Evolutionary conservation across 345 rosid species (phyloP).

Genomic region (Crucihimalaya himalaica): DNA sequence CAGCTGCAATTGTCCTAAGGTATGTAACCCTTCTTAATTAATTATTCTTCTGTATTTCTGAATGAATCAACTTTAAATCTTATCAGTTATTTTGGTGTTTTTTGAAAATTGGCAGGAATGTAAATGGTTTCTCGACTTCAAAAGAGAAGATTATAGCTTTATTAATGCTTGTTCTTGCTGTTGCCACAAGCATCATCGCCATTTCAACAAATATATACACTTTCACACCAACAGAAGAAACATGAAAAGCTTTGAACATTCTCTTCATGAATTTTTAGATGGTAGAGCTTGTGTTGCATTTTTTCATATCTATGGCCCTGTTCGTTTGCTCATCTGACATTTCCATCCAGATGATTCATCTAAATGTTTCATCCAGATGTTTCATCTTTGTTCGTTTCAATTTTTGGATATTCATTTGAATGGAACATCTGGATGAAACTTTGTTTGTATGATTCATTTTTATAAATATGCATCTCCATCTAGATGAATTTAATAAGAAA

Average conservation of each 20-base stretch:
- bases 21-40: slow-evolving; percentile 14
- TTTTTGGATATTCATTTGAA: too few species aligned
- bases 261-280: slow-evolving; percentile 23
- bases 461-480: too few species aligned
- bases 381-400: too few species aligned
- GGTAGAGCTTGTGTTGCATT: slow-evolving; percentile 1
- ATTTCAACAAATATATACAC: slow-evolving; percentile 44
- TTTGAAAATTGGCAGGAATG: slow-evolving; percentile 39
- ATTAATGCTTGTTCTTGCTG: slow-evolving; percentile 45
- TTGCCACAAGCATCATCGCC: slow-evolving; percentile 48
- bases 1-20: slow-evolving; percentile 77
- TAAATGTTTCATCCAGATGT: too few species aligned
- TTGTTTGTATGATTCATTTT: too few species aligned
- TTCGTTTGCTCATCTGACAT: too few species aligned
- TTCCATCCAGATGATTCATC: too few species aligned
- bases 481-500: too few species aligned
- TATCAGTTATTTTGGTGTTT: background rate
- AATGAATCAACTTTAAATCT: background rate
- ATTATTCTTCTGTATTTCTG: background rate
- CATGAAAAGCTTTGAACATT: slow-evolving; percentile 1
- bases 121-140: slow-evolving; percentile 47
- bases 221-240: slow-evolving; percentile 20
- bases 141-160: slow-evolving; percentile 48
- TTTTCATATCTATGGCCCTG: too few species aligned
- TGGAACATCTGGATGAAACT: too few species aligned